Evolutionary conservation across 139 green algal species (phyloP).

Genomic region (Auxenochlorella pyrenoidosa): DNA sequence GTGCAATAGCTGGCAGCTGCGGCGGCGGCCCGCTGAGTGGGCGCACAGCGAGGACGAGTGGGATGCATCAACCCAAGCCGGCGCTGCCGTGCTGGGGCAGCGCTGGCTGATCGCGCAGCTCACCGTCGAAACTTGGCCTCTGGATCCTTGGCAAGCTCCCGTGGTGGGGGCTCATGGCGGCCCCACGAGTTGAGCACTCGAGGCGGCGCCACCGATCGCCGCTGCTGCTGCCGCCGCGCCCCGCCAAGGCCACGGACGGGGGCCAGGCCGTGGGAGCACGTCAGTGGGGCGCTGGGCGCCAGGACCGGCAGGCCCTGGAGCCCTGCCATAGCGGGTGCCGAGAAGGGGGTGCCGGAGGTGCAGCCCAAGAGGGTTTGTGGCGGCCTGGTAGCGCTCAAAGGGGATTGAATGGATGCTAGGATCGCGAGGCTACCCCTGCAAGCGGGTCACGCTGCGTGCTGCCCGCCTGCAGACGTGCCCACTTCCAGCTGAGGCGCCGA

Average conservation of each 20-base stretch:
- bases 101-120: neutral
- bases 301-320: neutral
- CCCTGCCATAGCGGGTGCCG: neutral
- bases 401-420: too few relatives aligned
- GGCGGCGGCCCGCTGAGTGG: neutral
- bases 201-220: neutral
- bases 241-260: neutral
- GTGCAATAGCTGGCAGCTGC: too few relatives aligned
- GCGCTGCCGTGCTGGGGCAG: neutral
- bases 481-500: too few relatives aligned
- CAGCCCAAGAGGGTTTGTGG: neutral
- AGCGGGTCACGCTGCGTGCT: too few relatives aligned
- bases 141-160: slow-evolving; percentile 33
- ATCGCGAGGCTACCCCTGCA: too few relatives aligned
- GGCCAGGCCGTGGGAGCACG: neutral
- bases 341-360: neutral
- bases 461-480: too few relatives aligned
- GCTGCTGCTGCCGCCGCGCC: neutral
- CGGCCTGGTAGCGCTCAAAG: too few relatives aligned
- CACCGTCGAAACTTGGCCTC: slow-evolving; percentile 47
- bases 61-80: neutral
- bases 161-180: neutral
- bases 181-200: neutral
- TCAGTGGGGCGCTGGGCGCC: neutral
- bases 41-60: neutral